phyloP scores from a whole-genome alignment of 1,284 basidiomycete species.

The Ceratobasidium papillatum region DNA sequence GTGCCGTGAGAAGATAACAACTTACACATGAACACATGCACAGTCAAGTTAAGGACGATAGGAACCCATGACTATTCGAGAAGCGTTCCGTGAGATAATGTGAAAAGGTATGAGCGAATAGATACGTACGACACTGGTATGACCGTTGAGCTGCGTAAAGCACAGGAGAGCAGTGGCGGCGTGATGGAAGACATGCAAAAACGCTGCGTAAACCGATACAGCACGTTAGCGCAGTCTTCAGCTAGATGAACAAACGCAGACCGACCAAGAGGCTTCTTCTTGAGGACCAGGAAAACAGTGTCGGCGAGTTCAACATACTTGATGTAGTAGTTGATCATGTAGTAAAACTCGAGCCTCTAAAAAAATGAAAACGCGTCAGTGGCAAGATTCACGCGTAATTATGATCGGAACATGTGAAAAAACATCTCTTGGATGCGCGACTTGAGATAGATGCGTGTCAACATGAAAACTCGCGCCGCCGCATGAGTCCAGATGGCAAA shows the following conservation, averaged over 20 bases:
- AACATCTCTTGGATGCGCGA: slow-evolving; percentile 6
- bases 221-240: neutral
- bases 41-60: slow-evolving; percentile 90
- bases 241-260: neutral
- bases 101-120: neutral
- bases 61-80: slow-evolving; percentile 88
- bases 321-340: slow-evolving; percentile 71
- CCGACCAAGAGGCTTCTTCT: slow-evolving; percentile 63
- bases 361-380: neutral
- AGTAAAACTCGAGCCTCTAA: slow-evolving; percentile 57
- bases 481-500: neutral
- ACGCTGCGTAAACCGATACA: slow-evolving; percentile 49
- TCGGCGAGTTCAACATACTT: slow-evolving; percentile 65
- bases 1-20: slow-evolving; percentile 44
- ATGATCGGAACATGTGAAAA: slow-evolving; percentile 7
- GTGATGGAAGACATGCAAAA: slow-evolving; percentile 73
- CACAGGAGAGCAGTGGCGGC: slow-evolving; percentile 67
- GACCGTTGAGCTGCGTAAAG: slow-evolving; percentile 67
- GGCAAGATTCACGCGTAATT: slow-evolving; percentile 19
- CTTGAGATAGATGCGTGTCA: slow-evolving; percentile 7
- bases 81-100: slow-evolving; percentile 24
- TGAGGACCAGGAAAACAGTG: slow-evolving; percentile 69
- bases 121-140: slow-evolving; percentile 56
- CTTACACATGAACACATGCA: slow-evolving; percentile 99
- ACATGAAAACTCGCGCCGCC: slow-evolving; percentile 2